Evolutionary conservation across 2,329 filamentous ascomycete species (phyloP), one percentile per base, ranked within the genome.

Genomic region (Colletotrichum incanum): DNA sequence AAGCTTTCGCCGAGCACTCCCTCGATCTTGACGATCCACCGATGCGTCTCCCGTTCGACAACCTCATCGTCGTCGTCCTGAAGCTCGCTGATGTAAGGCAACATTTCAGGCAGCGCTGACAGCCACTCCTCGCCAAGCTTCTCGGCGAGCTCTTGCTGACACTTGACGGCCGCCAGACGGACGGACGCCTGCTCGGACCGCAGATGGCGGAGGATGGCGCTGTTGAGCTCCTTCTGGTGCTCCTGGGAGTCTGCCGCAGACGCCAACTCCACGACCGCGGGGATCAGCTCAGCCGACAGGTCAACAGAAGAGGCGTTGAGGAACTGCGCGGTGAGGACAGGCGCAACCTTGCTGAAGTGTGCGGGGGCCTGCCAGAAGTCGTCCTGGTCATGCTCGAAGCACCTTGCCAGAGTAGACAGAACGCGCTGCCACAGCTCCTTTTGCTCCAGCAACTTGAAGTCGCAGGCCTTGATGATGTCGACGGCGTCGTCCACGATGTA

Each of bases 51-150:
- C 79, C 91, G 87, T 85, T 99, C 96, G 31, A 99, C 96, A 37
- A 89, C 88, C 84, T 98, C 96, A 79, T 98, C 95, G 76, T 98
- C 96, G 80, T 99, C 96, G 80, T 99, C 96, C 84, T 98, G 93
- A 78, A 98, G 82, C 85, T 99, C 96, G 78, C 94, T 97, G 77
- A 99, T 98, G 75, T 96, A 94, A 26, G 97, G 96, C 80, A 99
- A 84, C 93, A 98, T 98, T 88, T 99, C 96, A 0, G 96, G 94
- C 79, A 98, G 82, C 85, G 97, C 89, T 1, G 92, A 90, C 72
- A 99, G 84, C 96, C 96, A 99, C 79, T 99, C 96, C 81, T 98
- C 95, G 71, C 95, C 95, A 34, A 98, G 84, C 59, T 90, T 87
- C 76, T 93, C 91, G 16, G 95, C 97, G 74, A 98, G 86, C 18